Percentiles rank a stretch among this genome's conserved stretches.
These are phyloP conservation scores for Cladosporium sp. DNA, from an alignment of 2,329 filamentous ascomycete species.

Conservation along the genomic window DNA sequence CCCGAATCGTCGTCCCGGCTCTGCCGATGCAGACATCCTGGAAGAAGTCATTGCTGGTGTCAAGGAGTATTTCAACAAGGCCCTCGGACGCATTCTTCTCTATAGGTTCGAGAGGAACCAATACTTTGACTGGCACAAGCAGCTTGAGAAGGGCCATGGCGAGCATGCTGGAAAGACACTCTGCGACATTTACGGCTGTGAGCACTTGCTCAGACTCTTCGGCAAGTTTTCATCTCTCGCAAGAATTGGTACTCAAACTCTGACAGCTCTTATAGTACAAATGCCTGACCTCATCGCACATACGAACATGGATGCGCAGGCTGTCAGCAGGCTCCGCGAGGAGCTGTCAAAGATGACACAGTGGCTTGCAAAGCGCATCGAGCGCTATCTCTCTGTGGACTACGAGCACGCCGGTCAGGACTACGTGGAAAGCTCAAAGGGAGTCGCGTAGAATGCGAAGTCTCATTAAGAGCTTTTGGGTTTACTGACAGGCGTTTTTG, in stretches of 20 bases:
- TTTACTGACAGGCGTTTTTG: neutral
- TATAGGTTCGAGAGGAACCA: slow-evolving; percentile 93
- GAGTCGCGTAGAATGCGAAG: slow-evolving; percentile 10
- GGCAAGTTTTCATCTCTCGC: slow-evolving; percentile 53
- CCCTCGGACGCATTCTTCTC: slow-evolving; percentile 79
- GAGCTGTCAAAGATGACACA: slow-evolving; percentile 81
- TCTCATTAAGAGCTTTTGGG: neutral
- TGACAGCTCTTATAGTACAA: slow-evolving; percentile 55
- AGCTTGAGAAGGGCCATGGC: slow-evolving; percentile 57
- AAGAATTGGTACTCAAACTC: neutral
- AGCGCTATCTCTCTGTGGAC: slow-evolving; percentile 70
- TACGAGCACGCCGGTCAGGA: slow-evolving; percentile 70
- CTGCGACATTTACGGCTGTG: slow-evolving; percentile 83
- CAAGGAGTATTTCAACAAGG: slow-evolving; percentile 90
- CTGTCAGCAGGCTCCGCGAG: slow-evolving; percentile 80
- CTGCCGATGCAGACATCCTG: slow-evolving; percentile 75
- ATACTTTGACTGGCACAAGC: slow-evolving; percentile 71
- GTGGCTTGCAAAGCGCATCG: slow-evolving; percentile 76
- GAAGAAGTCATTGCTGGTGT: slow-evolving; percentile 84
- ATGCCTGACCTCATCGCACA: slow-evolving; percentile 92
- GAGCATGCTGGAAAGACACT: slow-evolving; percentile 67
- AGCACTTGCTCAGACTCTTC: slow-evolving; percentile 84
- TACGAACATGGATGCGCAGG: slow-evolving; percentile 95
- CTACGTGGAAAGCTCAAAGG: slow-evolving; percentile 54
- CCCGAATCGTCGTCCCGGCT: slow-evolving; percentile 61